Base-by-base conservation (phyloP, 768 basidiomycete genomes). In the Baorangia bicolor region DNA sequence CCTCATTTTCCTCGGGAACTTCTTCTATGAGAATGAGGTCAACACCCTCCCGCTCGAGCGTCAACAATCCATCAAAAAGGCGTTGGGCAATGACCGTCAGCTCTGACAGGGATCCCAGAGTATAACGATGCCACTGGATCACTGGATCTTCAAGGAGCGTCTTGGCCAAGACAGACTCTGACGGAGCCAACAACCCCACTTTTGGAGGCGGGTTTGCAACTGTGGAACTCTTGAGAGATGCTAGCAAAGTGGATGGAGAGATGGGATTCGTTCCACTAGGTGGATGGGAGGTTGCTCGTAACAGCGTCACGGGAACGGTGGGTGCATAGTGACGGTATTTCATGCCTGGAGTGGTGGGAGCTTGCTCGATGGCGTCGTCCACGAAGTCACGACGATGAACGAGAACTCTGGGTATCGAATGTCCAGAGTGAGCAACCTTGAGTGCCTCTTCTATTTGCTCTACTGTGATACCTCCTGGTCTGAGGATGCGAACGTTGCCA, bases 281-380 rank as follows among this genome's bases (percentile, higher is more conserved):
- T 25, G 80, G 77, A 40, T 64, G 57, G n/a, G 79, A 73, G 5
- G 73, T 62, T 4, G 84, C 83, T 58, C 81, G 78, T 37, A 94
- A 75, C 7, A 98, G 81, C 21, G 82, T 83, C 30, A 98, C 91
- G 2, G 94, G 93, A 5, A 94, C 86, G 1, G 87, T 76, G 2
- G 97, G 97, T 23, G 95, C 90, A 70, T 99, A 99, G 74, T 99
- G 97, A 48, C 88, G 84, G 71, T 99, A 99, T 74, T 99, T 99
- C 95, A 98, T 97, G 31, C 97, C 97, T 2, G 97, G 97, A 0
- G 97, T 98, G 9, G 93, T 94, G 10, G 97, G 97, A 0, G 86
- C 82, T 37, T 78, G 76, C 69, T 93, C 91, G 54, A 90, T 76
- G n/a, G 70, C 71, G 37, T 82, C 77, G 64, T 90, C 90, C 31